phyloP scores from a whole-genome alignment of 306 rosid genomes.

The Albizia julibrissin region DNA sequence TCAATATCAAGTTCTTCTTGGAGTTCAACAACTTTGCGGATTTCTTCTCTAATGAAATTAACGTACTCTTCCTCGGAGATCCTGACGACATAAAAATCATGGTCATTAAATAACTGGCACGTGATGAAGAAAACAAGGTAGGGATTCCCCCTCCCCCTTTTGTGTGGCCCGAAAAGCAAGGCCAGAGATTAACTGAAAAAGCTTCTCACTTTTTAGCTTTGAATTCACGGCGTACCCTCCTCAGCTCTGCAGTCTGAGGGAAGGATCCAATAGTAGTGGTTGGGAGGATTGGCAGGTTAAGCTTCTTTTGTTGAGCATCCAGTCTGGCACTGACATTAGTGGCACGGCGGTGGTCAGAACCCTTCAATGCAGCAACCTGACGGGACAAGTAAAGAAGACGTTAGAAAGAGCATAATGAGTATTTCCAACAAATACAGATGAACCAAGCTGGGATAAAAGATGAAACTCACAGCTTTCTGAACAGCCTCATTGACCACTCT shows the following conservation, averaged over 20 bases:
- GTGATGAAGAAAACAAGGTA: conserved; percentile 19
- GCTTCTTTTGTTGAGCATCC: conserved; percentile 88
- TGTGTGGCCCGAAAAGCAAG: conserved; percentile 5
- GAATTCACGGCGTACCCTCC: conserved; percentile 90
- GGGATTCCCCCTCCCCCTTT: not conserved
- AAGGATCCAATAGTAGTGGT: conserved; percentile 91
- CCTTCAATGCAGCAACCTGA: conserved; percentile 89
- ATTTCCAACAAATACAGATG: not conserved
- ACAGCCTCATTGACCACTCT: conserved; percentile 81
- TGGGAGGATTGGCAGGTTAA: conserved; percentile 87
- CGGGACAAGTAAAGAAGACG: conserved; percentile 24
- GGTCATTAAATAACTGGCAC: conserved; percentile 4
- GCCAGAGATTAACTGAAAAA: conserved; percentile 8
- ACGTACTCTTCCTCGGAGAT: conserved; percentile 82
- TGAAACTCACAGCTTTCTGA: conserved; percentile 79
- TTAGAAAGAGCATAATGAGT: conserved; percentile 18
- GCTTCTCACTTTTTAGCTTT: conserved; percentile 77
- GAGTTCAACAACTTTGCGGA: conserved; percentile 70
- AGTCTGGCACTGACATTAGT: conserved; percentile 79
- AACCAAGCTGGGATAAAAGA: not conserved
- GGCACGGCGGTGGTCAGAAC: conserved; percentile 84
- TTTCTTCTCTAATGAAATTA: conserved; percentile 69
- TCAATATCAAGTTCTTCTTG: conserved; percentile 89
- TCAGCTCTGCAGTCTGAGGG: conserved; percentile 85
- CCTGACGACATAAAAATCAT: conserved; percentile 42